phyloP scores from a whole-genome alignment of 2,329 filamentous ascomycete genomes.

The Xylariaceae sp. region DNA sequence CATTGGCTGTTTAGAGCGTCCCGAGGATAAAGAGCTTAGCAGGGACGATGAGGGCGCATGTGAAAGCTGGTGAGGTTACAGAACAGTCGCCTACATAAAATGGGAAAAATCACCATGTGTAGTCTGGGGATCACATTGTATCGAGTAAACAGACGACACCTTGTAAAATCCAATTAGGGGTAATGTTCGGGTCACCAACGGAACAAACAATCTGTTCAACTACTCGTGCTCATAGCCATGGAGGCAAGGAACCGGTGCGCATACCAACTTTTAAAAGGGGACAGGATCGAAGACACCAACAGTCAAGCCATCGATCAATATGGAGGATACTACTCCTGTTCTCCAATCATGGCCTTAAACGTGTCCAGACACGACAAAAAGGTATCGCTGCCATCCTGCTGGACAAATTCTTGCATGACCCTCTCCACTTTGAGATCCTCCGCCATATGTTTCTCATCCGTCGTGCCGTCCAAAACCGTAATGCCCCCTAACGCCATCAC shows the following conservation, averaged over 20 bases:
- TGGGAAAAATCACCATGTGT: no score
- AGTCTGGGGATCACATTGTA: no score
- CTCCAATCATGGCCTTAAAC: constrained; percentile 41
- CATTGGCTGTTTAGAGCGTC: no score
- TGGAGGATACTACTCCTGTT: constrained; percentile 10
- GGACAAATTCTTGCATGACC: constrained; percentile 32
- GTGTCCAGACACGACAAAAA: constrained; percentile 45
- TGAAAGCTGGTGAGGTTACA: no score
- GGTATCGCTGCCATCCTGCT: constrained; percentile 33
- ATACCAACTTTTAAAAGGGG: neutral
- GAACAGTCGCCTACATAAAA: no score
- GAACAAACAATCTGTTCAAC: neutral
- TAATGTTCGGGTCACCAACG: no score
- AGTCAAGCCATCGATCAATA: neutral
- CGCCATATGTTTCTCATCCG: constrained; percentile 42
- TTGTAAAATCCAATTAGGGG: no score
- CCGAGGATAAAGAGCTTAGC: no score
- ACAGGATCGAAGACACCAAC: neutral
- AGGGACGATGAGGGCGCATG: no score
- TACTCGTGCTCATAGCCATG: constrained; percentile 4
- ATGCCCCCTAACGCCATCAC: constrained; percentile 43
- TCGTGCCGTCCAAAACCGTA: constrained; percentile 44
- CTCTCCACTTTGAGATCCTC: constrained; percentile 43
- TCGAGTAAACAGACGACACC: no score
- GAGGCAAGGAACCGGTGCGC: neutral